These are phyloP conservation scores for Nicotiana tabacum DNA, from an alignment of 257 asterid genomes.

Conservation along the genomic window DNA sequence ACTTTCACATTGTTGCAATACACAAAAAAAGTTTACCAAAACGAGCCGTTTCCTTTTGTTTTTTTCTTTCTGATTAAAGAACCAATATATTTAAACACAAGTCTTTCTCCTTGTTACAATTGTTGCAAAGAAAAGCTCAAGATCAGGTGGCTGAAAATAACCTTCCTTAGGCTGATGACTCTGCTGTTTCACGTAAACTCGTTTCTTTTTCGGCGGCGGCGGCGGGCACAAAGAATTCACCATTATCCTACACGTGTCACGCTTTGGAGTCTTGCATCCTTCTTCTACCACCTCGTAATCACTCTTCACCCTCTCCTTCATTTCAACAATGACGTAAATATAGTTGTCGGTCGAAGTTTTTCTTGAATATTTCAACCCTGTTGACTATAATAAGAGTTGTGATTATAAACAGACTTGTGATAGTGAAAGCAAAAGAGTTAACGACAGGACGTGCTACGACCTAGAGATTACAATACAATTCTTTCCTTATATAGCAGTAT, in stretches of 20 bases:
- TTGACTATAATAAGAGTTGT: too few relatives aligned
- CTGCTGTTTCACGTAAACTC: not conserved
- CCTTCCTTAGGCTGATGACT: constrained; percentile 10
- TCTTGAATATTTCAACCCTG: too few relatives aligned
- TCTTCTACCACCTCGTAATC: constrained; percentile 7
- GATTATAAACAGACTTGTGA: too few relatives aligned
- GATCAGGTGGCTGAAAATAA: constrained; percentile 15
- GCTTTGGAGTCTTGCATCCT: constrained; percentile 27
- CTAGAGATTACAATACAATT: too few relatives aligned
- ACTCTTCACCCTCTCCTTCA: not conserved
- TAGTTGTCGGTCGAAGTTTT: too few relatives aligned
- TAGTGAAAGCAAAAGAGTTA: too few relatives aligned
- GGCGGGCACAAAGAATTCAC: constrained; percentile 21
- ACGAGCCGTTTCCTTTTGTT: not conserved
- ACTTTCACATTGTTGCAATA: not conserved
- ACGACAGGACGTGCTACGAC: not conserved
- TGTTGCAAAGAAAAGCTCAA: constrained; percentile 18
- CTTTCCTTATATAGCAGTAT: too few relatives aligned
- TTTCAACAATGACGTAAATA: not conserved
- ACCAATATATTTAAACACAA: not conserved
- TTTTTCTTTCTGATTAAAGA: not conserved
- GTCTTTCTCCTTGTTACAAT: constrained; percentile 2
- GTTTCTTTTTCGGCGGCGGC: constrained; percentile 24
- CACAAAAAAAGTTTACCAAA: not conserved
- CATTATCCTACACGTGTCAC: constrained; percentile 16